Conservation (phyloP, 768 basidiomycete genomes). For the Rhizopogon sp. region DNA sequence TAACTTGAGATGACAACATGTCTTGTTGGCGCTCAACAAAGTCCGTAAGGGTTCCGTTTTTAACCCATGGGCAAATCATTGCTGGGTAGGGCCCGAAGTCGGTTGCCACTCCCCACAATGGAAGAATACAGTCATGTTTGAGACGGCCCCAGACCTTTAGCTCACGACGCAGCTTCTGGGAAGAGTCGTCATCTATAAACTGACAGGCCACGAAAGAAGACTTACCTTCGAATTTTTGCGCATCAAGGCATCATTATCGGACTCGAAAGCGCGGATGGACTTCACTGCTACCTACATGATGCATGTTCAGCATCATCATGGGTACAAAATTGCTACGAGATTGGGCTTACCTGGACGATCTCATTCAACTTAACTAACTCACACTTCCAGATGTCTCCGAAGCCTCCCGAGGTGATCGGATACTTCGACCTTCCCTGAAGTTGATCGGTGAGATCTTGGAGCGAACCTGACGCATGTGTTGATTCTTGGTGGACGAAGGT, state of each 20-base stretch:
- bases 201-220: not conserved
- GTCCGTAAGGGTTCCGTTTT: conserved; percentile 7
- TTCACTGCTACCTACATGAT: not conserved
- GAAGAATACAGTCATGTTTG: conserved; percentile 14
- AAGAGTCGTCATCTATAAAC: not conserved
- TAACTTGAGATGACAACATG: conserved; percentile 3
- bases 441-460: no score
- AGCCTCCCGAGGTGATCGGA: no score
- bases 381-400: no score
- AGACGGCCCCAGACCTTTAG: conserved; percentile 16
- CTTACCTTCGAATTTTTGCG: not conserved
- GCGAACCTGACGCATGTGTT: no score
- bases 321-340: no score
- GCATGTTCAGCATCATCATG: no score
- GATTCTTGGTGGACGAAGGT: no score
- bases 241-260: not conserved
- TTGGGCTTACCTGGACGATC: no score
- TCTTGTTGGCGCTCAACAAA: conserved; percentile 7
- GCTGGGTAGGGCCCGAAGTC: conserved; percentile 15
- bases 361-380: no score
- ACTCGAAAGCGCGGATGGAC: not conserved
- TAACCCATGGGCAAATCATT: conserved; percentile 17
- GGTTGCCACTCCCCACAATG: conserved; percentile 10
- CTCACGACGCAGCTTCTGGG: conserved; percentile 14
- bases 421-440: no score